These are phyloP conservation scores for Volvox carteri DNA, from an alignment of 163 green algal species.

Conservation along the genomic window DNA sequence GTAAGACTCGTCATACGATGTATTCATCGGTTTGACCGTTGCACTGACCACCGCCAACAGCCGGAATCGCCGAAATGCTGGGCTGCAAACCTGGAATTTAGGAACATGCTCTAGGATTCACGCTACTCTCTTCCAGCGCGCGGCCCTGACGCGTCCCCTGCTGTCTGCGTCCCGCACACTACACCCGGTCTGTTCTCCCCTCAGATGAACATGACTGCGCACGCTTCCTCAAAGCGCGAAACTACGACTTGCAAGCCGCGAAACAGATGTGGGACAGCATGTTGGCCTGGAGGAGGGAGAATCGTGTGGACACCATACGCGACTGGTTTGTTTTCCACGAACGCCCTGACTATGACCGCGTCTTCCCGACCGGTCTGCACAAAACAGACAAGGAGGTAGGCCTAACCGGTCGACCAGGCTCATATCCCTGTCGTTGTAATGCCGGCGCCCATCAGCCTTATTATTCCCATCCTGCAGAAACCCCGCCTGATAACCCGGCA, in stretches of 20 bases:
- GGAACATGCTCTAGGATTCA: too few species aligned
- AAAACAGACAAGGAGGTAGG: conserved; percentile 63
- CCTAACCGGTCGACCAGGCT: too few species aligned
- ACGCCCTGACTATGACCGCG: conserved; percentile 38
- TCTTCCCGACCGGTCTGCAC: conserved; percentile 62
- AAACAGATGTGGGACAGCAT: conserved; percentile 59
- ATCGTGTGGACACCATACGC: conserved; percentile 61
- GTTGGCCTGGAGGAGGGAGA: conserved; percentile 51
- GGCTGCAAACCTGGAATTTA: neutral
- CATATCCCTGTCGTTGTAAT: too few species aligned
- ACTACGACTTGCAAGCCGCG: conserved; percentile 37
- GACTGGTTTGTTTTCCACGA: conserved; percentile 62
- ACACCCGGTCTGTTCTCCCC: neutral
- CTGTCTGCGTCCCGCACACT: too few species aligned
- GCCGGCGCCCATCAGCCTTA: too few species aligned
- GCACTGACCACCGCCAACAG: neutral
- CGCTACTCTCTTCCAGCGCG: too few species aligned
- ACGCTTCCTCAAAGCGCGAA: conserved; percentile 56
- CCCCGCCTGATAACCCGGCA: too few species aligned
- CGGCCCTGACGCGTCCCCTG: too few species aligned
- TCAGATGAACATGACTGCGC: conserved; percentile 47
- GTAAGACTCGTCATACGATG: conserved; percentile 2
- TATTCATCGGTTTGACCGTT: conserved; percentile 36
- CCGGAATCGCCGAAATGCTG: too few species aligned
- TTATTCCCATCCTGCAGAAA: too few species aligned